Evolutionary conservation across 371 early-diverging fungal species (phyloP), one percentile per base, ranked within the genome.

Genomic region (Mucor irregularis): DNA sequence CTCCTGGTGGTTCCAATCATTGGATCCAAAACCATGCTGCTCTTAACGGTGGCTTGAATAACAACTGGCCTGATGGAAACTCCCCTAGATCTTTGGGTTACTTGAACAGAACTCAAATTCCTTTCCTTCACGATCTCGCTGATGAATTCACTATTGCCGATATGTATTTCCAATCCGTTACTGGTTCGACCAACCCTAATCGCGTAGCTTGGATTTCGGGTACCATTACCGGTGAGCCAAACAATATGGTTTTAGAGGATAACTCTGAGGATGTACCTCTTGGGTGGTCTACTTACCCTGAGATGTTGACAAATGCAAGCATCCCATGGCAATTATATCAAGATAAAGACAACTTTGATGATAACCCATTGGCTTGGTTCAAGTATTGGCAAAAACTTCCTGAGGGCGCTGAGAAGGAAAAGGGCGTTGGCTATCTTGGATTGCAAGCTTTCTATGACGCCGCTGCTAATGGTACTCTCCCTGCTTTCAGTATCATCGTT

Each of bases 161-260:
- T 21, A 67, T 62, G 59, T 67, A 67, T 39, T 61, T 62, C 54
- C 68, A 67, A 44, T 59, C 59, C 21, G 56, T 67, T 8, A 58
- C 53, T 42, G 58, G 62, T 13, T 38, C 67, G 16, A 67, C 63
- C 10, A 51, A 67, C 19, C 68, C 68, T 11, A 67, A 67, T 19
- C 63, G 68, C 38, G 68, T 51, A 24, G 51, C 56, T 49, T 67
- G 68, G 68, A 58, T 67, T 53, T 62, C 63, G 9, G 68, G 68
- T 16, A 59, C 68, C 11, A 63, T 49, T 19, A 29, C 31, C 39
- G 58, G 67, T 47, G 33, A 51, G 33, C 57, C 56, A 9, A 54
- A 56, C 28, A 31, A 58, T 17, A 52, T 38, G 31, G 40, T 55
- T 10, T 25, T 67, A 8, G 68, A 67, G 16, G 68, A 67, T 31